phyloP scores from a whole-genome alignment of 2,329 filamentous ascomycete species.

The Drechslerella dactyloides region DNA sequence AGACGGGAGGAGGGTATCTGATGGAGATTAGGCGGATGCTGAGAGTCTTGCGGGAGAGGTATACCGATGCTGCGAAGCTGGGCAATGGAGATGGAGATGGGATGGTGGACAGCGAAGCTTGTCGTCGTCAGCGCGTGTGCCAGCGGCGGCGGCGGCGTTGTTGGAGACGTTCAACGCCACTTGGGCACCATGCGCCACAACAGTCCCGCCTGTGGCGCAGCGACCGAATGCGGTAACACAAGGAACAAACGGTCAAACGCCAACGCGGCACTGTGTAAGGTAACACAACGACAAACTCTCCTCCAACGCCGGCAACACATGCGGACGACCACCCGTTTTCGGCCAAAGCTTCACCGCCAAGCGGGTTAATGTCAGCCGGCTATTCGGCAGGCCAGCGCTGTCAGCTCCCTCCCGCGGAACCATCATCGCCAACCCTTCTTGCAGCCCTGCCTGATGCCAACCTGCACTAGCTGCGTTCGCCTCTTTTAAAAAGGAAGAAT shows the following conservation, averaged over 20 bases:
- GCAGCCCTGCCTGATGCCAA: not conserved
- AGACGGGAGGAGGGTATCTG: not conserved
- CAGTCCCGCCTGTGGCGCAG: constrained; percentile 8
- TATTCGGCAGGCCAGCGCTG: not conserved
- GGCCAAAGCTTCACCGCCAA: not conserved
- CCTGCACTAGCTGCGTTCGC: constrained; percentile 9
- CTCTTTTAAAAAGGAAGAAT: constrained; percentile 28
- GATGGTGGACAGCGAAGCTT: constrained; percentile 29
- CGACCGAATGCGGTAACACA: constrained; percentile 14
- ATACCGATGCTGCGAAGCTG: not conserved
- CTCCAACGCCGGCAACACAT: not conserved
- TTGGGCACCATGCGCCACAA: not conserved
- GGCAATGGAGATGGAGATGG: constrained; percentile 2
- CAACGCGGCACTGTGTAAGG: no score
- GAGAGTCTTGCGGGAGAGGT: not conserved
- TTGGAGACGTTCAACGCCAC: constrained; percentile 23
- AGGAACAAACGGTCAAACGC: not conserved
- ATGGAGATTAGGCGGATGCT: not conserved
- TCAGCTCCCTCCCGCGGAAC: not conserved
- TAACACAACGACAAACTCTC: no score
- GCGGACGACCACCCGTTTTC: constrained; percentile 2
- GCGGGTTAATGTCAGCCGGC: not conserved
- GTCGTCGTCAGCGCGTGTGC: constrained; percentile 51
- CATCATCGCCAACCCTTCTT: not conserved
- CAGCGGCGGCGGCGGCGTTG: not conserved